phyloP scores from a whole-genome alignment of 2,329 filamentous ascomycete genomes.

The Alternaria arborescens region DNA sequence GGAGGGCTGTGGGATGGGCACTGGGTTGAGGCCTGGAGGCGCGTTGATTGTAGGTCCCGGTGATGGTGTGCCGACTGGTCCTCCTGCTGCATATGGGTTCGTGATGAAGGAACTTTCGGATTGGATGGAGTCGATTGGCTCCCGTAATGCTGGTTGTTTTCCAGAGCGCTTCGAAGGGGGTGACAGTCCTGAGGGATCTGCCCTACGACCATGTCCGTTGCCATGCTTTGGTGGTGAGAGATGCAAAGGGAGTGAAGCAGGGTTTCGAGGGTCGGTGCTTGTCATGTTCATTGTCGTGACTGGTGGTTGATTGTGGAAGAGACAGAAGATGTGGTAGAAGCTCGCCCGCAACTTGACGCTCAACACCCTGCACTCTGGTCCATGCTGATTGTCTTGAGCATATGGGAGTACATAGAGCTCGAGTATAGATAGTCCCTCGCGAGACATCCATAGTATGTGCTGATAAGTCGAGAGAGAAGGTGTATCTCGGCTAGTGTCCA shows the following conservation, averaged over 20 bases:
- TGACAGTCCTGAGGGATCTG: constrained; percentile 36
- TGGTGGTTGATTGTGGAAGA: constrained; percentile 91
- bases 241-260: constrained; percentile 35
- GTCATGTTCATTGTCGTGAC: constrained; percentile 58
- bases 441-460: constrained; percentile 94
- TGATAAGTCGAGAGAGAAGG: constrained; percentile 84
- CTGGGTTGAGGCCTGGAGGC: constrained; percentile 56
- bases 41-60: constrained; percentile 52
- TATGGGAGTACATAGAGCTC: constrained; percentile 84
- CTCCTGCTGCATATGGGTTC: constrained; percentile 56
- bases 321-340: constrained; percentile 95
- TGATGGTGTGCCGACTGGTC: constrained; percentile 53
- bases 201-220: constrained; percentile 37
- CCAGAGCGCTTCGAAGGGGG: constrained; percentile 45
- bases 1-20: constrained; percentile 57
- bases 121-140: constrained; percentile 58
- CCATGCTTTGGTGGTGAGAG: constrained; percentile 30
- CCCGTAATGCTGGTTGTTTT: constrained; percentile 55
- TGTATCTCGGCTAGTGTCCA: constrained; percentile 81
- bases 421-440: constrained; percentile 87
- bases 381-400: constrained; percentile 74
- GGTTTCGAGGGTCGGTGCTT: constrained; percentile 39
- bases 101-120: constrained; percentile 62
- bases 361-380: constrained; percentile 83
- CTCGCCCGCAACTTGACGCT: constrained; percentile 91